Conservation (phyloP, 1,284 basidiomycete species). For the Laetiporus sulphureus region DNA sequence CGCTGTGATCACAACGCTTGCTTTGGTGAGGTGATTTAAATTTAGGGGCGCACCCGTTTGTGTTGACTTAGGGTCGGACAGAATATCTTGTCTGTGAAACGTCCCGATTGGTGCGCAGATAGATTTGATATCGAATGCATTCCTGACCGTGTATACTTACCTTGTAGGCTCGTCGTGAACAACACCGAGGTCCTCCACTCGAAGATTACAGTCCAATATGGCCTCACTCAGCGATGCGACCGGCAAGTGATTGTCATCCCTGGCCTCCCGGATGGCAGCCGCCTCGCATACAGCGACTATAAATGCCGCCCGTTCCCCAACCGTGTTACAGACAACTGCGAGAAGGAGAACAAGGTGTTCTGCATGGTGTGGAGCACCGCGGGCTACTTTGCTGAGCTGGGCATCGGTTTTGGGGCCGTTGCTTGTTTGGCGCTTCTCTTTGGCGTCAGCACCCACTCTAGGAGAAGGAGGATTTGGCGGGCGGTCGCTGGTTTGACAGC, state of each 20-base stretch:
- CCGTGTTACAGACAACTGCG: conserved; percentile 53
- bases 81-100: conserved; percentile 52
- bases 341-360: conserved; percentile 51
- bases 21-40: conserved; percentile 48
- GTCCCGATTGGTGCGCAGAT: conserved; percentile 52
- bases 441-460: conserved; percentile 65
- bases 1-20: conserved; percentile 40
- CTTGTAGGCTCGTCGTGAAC: conserved; percentile 51
- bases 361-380: conserved; percentile 69
- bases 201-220: conserved; percentile 47
- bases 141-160: conserved; percentile 15
- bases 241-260: conserved; percentile 44
- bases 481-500: conserved; percentile 57
- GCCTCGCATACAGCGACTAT: conserved; percentile 46
- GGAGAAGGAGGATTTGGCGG: conserved; percentile 68
- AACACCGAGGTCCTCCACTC: conserved; percentile 41
- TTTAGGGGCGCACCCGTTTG: too few relatives aligned
- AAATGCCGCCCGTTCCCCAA: conserved; percentile 61
- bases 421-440: conserved; percentile 54
- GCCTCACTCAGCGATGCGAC: conserved; percentile 53
- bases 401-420: conserved; percentile 53
- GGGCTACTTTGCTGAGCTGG: conserved; percentile 54
- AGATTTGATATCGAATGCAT: conserved; percentile 4
- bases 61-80: too few relatives aligned
- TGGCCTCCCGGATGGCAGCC: conserved; percentile 33